Evolutionary conservation across 2,329 filamentous ascomycete genomes (phyloP).

Genomic region (Penicillium brevicompactum): DNA sequence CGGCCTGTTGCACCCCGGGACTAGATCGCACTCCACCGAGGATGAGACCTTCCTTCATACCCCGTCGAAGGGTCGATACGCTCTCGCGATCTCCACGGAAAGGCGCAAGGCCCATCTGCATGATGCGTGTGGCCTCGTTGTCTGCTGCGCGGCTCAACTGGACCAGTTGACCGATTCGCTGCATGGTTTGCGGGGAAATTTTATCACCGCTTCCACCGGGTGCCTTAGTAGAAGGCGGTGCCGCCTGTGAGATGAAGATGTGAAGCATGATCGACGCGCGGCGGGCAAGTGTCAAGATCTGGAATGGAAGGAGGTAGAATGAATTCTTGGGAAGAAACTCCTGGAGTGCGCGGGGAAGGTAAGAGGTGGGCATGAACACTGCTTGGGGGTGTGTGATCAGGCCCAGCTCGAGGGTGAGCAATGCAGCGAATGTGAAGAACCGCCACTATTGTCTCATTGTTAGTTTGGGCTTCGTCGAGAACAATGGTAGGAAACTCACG

Average conservation of each 20-base stretch:
- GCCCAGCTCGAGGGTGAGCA: conserved; percentile 60
- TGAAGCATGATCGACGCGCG: conserved; percentile 77
- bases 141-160: conserved; percentile 62
- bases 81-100: conserved; percentile 72
- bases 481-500: conserved; percentile 38
- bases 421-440: conserved; percentile 54
- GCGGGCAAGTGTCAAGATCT: conserved; percentile 74
- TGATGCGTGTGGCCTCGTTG: conserved; percentile 67
- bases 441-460: conserved; percentile 45
- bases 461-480: conserved; percentile 1
- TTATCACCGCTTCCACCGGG: conserved; percentile 31
- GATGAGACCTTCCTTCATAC: conserved; percentile 83
- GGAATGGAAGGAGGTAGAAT: conserved; percentile 71
- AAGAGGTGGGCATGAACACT: conserved; percentile 37
- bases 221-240: conserved; percentile 60
- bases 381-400: conserved; percentile 56
- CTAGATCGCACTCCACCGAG: conserved; percentile 80
- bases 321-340: conserved; percentile 43
- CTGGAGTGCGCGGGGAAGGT: conserved; percentile 34
- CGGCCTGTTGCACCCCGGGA: conserved; percentile 78
- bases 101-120: conserved; percentile 79
- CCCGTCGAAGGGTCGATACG: conserved; percentile 66
- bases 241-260: conserved; percentile 80
- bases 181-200: conserved; percentile 52
- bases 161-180: conserved; percentile 70